These are phyloP conservation scores for Penicillium sp. DNA, from an alignment of 2,329 filamentous ascomycete genomes.

Conservation along the genomic window DNA sequence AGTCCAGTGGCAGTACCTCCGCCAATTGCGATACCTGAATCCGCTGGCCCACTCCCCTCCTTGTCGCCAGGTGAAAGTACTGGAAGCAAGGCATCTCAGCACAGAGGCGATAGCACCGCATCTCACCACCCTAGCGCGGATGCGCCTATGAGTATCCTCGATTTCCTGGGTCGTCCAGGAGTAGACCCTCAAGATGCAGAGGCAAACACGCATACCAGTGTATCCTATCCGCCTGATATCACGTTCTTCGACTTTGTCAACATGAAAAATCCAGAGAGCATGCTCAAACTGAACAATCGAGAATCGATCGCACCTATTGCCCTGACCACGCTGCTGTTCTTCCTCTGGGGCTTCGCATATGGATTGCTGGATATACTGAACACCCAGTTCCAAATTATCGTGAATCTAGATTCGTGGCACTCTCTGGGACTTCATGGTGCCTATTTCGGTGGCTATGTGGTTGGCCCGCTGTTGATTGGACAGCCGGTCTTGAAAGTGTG, in stretches of 20 bases:
- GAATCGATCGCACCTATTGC: conserved; percentile 58
- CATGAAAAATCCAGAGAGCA: conserved; percentile 55
- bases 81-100: conserved; percentile 20
- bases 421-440: conserved; percentile 55
- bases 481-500: conserved; percentile 55
- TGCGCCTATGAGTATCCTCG: conserved; percentile 43
- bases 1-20: conserved; percentile 11
- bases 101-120: conserved; percentile 14
- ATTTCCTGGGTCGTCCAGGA: conserved; percentile 54
- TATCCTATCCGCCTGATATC: conserved; percentile 36
- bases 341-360: conserved; percentile 88
- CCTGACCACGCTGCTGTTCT: conserved; percentile 75
- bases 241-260: conserved; percentile 64
- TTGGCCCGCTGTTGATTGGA: conserved; percentile 56
- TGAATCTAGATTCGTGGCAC: conserved; percentile 36
- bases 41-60: conserved; percentile 1
- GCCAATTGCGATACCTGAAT: conserved; percentile 7
- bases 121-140: conserved; percentile 6
- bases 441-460: conserved; percentile 59
- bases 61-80: conserved; percentile 12
- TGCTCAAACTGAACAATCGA: conserved; percentile 56
- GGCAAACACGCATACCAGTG: conserved; percentile 39
- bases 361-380: conserved; percentile 82
- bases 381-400: conserved; percentile 55
- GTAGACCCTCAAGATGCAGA: conserved; percentile 32